Evolutionary conservation across 345 rosid species (phyloP).

Genomic region (Lepidium didymum): DNA sequence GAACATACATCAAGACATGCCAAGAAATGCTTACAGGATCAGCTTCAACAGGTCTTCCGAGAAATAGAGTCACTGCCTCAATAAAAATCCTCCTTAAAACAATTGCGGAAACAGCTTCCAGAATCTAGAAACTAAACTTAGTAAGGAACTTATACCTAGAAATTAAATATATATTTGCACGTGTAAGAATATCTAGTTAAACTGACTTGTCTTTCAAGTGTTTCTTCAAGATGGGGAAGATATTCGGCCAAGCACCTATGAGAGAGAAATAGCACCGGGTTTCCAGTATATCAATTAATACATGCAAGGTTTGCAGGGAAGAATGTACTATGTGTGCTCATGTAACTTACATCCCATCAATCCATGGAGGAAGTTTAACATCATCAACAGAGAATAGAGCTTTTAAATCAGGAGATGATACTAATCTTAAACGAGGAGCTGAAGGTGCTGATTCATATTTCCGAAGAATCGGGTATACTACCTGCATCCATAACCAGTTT

Average conservation of each 20-base stretch:
- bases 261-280: conserved; percentile 2
- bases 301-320: conserved; percentile 8
- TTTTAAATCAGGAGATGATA: conserved; percentile 63
- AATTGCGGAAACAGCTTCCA: conserved; percentile 69
- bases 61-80: conserved; percentile 55
- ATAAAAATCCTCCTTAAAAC: conserved; percentile 64
- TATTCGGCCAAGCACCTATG: conserved; percentile 98
- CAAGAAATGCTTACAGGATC: conserved; percentile 57
- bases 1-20: not conserved
- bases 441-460: conserved; percentile 65
- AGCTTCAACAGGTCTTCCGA: conserved; percentile 92
- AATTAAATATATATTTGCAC: not conserved
- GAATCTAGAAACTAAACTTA: conserved; percentile 31
- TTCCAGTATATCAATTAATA: not conserved
- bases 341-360: conserved; percentile 73
- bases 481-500: conserved; percentile 36
- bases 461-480: conserved; percentile 67
- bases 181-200: not conserved
- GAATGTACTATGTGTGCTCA: not conserved
- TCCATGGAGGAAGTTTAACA: conserved; percentile 91
- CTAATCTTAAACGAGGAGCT: conserved; percentile 77
- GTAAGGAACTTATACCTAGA: not conserved
- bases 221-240: conserved; percentile 92
- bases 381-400: conserved; percentile 66
- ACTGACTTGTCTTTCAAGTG: conserved; percentile 73